Evolutionary conservation across 2,329 filamentous ascomycete genomes (phyloP), one percentile per base, ranked within the genome.

Genomic region (Phaeosphaeriaceae sp.): DNA sequence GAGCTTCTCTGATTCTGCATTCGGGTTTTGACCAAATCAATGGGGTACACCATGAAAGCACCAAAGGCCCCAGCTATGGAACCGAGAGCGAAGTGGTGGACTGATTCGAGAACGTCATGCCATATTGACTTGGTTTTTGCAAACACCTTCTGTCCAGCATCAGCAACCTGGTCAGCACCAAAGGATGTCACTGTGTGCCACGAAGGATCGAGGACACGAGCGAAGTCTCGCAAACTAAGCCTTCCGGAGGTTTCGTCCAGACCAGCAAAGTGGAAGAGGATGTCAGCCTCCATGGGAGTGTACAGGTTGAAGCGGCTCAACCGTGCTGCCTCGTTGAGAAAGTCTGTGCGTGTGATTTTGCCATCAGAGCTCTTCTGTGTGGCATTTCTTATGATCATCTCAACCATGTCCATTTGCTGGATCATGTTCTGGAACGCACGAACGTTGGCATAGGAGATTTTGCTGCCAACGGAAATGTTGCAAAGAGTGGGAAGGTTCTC

Each of bases 1-100:
- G 71, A 70, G 4, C 87, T 88, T 67, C 95, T 88, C 84, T 99
- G 95, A 82, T 99, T 99, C 81, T 99, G 95, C 89, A 99, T 91
- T 61, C 95, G 89, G 1, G 95, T 99, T 87, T 99, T 99, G 78
- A 99, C 95, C 61, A 99, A 83, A 82, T 99, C 95, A 75, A 99
- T 98, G 23, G 95, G 95, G 78, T 99, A 99, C 54, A 99, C 95
- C 93, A 99, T 97, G 78, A 99, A 98, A 13, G 95, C 95, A 77
- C 95, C 95, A 76, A 99, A 99, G 10, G 95, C 95, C 80, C 95
- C 95, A 8, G 95, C 95, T 68, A 97, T 68, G 76, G 91, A 93
- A 59, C 95, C 95, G 7, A 99, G 87, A 2, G 83, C 88, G 76
- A 99, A 99, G 83, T 97, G 94, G 79, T 97, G 96, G 1, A 84